These are phyloP conservation scores for Blastobotrys mokoenaii DNA, from an alignment of 805 yeast genomes.

Conservation along the genomic window DNA sequence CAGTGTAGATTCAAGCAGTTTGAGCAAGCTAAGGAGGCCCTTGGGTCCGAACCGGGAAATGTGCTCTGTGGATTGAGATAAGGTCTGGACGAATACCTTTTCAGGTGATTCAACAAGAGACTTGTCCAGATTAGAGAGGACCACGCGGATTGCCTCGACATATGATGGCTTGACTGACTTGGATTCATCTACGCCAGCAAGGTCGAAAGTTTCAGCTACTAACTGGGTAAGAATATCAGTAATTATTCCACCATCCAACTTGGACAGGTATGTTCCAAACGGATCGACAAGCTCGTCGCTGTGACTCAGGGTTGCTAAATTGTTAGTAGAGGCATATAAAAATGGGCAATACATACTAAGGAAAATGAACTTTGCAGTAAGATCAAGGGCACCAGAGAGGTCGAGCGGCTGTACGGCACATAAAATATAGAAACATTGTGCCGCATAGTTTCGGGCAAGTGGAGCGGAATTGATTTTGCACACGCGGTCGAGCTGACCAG, in stretches of 20 bases:
- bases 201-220: no score
- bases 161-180: neutral
- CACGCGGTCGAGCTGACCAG: no score
- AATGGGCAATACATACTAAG: neutral
- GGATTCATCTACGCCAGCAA: neutral
- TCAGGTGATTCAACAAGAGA: neutral
- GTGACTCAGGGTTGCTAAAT: neutral
- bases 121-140: neutral
- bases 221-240: no score
- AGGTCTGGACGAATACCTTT: neutral
- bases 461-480: no score
- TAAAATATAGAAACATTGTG: neutral
- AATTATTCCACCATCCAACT: neutral
- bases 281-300: neutral
- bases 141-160: neutral
- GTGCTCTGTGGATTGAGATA: neutral
- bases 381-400: neutral
- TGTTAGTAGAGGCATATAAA: no score
- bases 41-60: neutral
- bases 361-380: neutral
- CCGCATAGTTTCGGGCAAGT: neutral
- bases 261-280: neutral
- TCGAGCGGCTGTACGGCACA: neutral
- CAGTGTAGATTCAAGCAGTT: constrained; percentile 24
- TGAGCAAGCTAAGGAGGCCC: neutral